Evolutionary conservation across 768 basidiomycete genomes (phyloP).

Genomic region (Suillus weaverae): DNA sequence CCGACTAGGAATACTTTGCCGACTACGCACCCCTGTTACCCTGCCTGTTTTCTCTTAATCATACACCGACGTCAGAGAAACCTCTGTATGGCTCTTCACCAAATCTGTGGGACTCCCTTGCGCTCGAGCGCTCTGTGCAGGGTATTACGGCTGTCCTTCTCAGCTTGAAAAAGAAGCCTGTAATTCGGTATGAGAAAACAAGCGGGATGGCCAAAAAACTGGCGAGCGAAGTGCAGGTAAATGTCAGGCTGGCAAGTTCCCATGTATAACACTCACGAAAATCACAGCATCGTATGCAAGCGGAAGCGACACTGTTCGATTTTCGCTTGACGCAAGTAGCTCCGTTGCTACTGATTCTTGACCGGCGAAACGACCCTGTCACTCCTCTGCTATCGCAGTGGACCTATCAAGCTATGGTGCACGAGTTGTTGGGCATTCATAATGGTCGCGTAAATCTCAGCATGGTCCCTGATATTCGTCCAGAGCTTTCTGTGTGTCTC

Average conservation of each 20-base stretch:
- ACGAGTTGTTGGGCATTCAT: constrained; percentile 89
- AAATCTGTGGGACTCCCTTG: constrained; percentile 72
- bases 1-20: constrained; percentile 88
- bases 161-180: constrained; percentile 93
- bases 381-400: constrained; percentile 96
- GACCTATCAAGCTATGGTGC: constrained; percentile 99
- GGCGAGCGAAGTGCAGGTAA: constrained; percentile 81
- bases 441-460: constrained; percentile 90
- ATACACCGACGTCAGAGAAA: constrained; percentile 57
- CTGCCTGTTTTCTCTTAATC: constrained; percentile 83
- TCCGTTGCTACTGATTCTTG: constrained; percentile 88
- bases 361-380: constrained; percentile 95
- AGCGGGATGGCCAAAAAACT: constrained; percentile 90
- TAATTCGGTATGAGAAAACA: constrained; percentile 94
- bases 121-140: constrained; percentile 76
- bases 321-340: constrained; percentile 87
- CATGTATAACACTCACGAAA: constrained; percentile 1
- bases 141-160: constrained; percentile 84
- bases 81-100: constrained; percentile 73
- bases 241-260: constrained; percentile 7
- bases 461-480: constrained; percentile 79
- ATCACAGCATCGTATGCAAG: constrained; percentile 70
- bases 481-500: constrained; percentile 72
- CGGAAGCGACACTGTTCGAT: constrained; percentile 85
- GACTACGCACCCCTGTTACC: constrained; percentile 91